phyloP scores from a whole-genome alignment of 2,329 filamentous ascomycete species.

The Cercospora sojina region DNA sequence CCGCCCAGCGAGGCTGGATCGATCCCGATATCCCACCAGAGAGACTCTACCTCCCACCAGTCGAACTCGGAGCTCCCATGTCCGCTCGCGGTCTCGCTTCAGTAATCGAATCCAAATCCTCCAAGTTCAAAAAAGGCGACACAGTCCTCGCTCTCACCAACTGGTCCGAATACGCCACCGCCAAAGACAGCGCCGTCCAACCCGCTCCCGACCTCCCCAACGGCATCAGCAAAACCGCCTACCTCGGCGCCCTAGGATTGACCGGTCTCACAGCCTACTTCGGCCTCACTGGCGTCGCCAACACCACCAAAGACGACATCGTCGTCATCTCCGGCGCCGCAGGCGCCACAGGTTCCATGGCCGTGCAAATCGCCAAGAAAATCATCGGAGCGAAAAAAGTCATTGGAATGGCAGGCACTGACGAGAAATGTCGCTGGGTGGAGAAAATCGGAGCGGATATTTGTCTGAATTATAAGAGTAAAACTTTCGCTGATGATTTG shows the following conservation, averaged over 20 bases:
- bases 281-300: conserved; percentile 44
- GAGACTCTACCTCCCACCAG: conserved; percentile 50
- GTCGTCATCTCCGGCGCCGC: conserved; percentile 52
- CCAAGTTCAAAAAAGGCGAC: conserved; percentile 39
- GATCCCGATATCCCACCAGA: conserved; percentile 34
- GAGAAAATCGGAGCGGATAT: conserved; percentile 53
- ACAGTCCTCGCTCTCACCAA: conserved; percentile 37
- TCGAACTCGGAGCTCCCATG: conserved; percentile 45
- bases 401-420: conserved; percentile 54
- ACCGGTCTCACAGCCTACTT: conserved; percentile 51
- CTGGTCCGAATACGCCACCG: conserved; percentile 47
- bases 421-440: conserved; percentile 55
- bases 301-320: conserved; percentile 43
- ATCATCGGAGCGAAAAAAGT: conserved; percentile 46
- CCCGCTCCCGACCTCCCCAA: conserved; percentile 28
- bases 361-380: conserved; percentile 53
- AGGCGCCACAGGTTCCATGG: conserved; percentile 51
- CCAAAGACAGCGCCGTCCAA: conserved; percentile 31
- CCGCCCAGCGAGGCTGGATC: conserved; percentile 55
- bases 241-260: conserved; percentile 48
- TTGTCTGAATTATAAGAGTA: conserved; percentile 56
- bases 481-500: conserved; percentile 50
- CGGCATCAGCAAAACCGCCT: conserved; percentile 46
- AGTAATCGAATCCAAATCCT: conserved; percentile 41
- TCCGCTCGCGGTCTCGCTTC: conserved; percentile 39